Evolutionary conservation across 805 yeast species (phyloP).

Genomic region (Ogataea paradorogensis): DNA sequence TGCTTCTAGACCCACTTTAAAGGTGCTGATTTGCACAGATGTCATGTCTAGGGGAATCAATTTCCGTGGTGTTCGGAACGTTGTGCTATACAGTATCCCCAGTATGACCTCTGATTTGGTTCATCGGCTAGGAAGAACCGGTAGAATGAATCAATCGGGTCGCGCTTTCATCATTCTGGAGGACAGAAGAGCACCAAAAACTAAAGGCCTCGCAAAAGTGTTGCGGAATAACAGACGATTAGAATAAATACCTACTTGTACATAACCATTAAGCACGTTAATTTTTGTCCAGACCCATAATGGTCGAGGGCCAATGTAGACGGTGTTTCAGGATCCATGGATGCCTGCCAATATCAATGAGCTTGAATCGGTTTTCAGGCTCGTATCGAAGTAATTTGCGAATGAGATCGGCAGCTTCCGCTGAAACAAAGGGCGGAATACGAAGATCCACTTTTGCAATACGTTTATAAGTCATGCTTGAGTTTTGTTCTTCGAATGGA

Average conservation of each 20-base stretch:
- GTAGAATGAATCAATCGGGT: constrained; percentile 86
- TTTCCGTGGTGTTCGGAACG: constrained; percentile 76
- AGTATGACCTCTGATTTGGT: constrained; percentile 78
- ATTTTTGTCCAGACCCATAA: constrained; percentile 10
- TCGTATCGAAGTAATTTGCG: constrained; percentile 58
- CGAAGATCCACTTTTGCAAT: constrained; percentile 74
- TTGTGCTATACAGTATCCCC: constrained; percentile 83
- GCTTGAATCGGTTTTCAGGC: constrained; percentile 61
- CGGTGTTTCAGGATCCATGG: constrained; percentile 79
- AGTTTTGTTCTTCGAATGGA: constrained; percentile 83
- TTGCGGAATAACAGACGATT: constrained; percentile 48
- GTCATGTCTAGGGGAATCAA: constrained; percentile 87
- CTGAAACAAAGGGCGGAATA: constrained; percentile 67
- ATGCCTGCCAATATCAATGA: constrained; percentile 64
- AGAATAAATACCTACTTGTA: constrained; percentile 22
- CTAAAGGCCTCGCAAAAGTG: constrained; percentile 73
- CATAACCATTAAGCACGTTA: neutral
- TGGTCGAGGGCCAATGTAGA: constrained; percentile 50
- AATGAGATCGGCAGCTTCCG: constrained; percentile 78
- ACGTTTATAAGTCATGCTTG: constrained; percentile 73
- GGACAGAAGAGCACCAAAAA: constrained; percentile 69
- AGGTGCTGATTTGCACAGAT: constrained; percentile 84
- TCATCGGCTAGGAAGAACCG: constrained; percentile 93
- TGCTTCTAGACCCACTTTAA: constrained; percentile 37
- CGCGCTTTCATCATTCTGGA: constrained; percentile 79